phyloP scores from a whole-genome alignment of 2,329 filamentous ascomycete species.

The Penicillium oxalicum region DNA sequence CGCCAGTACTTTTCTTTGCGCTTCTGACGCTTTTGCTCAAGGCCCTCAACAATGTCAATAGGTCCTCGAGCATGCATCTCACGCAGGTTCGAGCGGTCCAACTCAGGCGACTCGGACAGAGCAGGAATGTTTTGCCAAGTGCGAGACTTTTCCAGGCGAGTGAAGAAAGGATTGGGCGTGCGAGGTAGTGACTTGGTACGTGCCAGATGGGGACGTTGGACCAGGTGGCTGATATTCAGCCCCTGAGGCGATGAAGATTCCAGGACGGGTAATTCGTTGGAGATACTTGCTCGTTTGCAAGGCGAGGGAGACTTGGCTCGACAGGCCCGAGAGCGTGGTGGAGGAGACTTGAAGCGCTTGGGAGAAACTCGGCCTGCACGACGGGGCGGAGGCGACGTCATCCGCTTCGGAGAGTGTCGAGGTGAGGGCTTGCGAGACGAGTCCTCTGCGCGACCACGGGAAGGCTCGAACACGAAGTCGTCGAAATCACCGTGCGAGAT shows the following conservation, averaged over 20 bases:
- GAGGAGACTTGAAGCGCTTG: slow-evolving; percentile 63
- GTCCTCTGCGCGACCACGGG: slow-evolving; percentile 39
- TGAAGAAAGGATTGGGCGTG: slow-evolving; percentile 63
- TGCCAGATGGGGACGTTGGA: slow-evolving; percentile 60
- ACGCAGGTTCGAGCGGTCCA: slow-evolving; percentile 31
- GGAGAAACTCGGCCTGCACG: slow-evolving; percentile 55
- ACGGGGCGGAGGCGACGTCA: slow-evolving; percentile 50
- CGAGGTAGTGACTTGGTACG: slow-evolving; percentile 84
- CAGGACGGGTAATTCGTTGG: slow-evolving; percentile 39
- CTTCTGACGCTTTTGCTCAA: slow-evolving; percentile 89
- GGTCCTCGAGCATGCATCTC: slow-evolving; percentile 76
- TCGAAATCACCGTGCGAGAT: slow-evolving; percentile 50
- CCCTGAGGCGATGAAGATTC: slow-evolving; percentile 37
- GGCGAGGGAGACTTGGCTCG: slow-evolving; percentile 45
- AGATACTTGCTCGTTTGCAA: slow-evolving; percentile 31
- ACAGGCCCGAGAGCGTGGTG: slow-evolving; percentile 51
- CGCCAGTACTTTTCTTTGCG: slow-evolving; percentile 88
- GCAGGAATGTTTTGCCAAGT: slow-evolving; percentile 29
- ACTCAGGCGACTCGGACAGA: slow-evolving; percentile 33
- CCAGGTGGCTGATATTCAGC: slow-evolving; percentile 50
- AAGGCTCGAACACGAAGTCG: slow-evolving; percentile 47
- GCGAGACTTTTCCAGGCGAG: slow-evolving; percentile 27
- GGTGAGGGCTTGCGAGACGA: slow-evolving; percentile 49
- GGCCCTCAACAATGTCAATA: slow-evolving; percentile 93
- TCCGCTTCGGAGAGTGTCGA: slow-evolving; percentile 56